Evolutionary conservation across 1,284 basidiomycete species (phyloP).

Genomic region (Ceratobasidium theobromae): DNA sequence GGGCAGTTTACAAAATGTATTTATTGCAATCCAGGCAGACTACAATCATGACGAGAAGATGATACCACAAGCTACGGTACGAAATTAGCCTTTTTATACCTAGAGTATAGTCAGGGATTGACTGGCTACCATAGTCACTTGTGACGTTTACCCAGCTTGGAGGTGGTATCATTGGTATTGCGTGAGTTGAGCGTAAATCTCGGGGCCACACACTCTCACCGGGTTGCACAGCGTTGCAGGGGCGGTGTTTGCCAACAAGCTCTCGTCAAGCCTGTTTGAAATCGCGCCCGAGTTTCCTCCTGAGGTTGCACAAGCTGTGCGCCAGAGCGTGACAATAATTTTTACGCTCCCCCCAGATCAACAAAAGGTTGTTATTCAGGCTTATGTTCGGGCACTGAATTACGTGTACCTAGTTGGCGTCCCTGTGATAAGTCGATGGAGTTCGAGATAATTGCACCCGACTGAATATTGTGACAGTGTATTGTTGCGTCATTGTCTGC

Average conservation of each 20-base stretch:
- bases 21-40: slow-evolving; percentile 50
- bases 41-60: slow-evolving; percentile 40
- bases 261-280: slow-evolving; percentile 37
- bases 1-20: slow-evolving; percentile 39
- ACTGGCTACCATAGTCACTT: slow-evolving; percentile 36
- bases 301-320: slow-evolving; percentile 34
- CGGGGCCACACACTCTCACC: neutral
- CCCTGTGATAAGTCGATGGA: slow-evolving; percentile 38
- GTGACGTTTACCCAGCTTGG: slow-evolving; percentile 46
- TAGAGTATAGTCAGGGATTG: neutral
- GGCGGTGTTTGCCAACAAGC: slow-evolving; percentile 43
- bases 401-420: slow-evolving; percentile 48
- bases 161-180: slow-evolving; percentile 37
- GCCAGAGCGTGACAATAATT: slow-evolving; percentile 37
- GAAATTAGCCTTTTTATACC: neutral
- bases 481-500: slow-evolving; percentile 43
- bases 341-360: slow-evolving; percentile 39
- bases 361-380: slow-evolving; percentile 45
- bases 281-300: slow-evolving; percentile 38
- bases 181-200: slow-evolving; percentile 25
- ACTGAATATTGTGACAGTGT: slow-evolving; percentile 28
- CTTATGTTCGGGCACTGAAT: slow-evolving; percentile 47
- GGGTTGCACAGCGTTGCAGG: slow-evolving; percentile 43
- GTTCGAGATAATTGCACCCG: neutral
- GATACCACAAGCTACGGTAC: slow-evolving; percentile 40